These are phyloP conservation scores for Escallonia herrerae DNA, from an alignment of 129 eudicot genomes.

Conservation along the genomic window DNA sequence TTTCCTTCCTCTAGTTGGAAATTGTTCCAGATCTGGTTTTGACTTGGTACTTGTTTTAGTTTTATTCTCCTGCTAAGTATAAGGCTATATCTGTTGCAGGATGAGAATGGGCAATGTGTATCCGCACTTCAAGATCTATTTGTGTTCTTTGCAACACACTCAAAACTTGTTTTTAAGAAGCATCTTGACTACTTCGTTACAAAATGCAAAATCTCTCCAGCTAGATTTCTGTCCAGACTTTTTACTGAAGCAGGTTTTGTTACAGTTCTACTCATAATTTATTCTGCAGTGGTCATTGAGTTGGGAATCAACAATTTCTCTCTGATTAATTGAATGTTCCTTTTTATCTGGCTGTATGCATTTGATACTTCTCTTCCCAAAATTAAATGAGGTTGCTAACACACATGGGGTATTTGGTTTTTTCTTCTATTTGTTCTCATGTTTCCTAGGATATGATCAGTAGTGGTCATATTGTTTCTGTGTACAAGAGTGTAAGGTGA, in stretches of 20 bases:
- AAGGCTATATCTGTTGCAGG: constrained; percentile 34
- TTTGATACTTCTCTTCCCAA: too few relatives aligned
- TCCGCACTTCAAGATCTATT: constrained; percentile 49
- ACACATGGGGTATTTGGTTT: too few relatives aligned
- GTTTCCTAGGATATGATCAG: too few relatives aligned
- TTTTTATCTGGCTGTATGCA: too few relatives aligned
- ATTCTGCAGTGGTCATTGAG: neutral
- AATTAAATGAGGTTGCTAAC: too few relatives aligned
- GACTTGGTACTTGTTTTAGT: neutral
- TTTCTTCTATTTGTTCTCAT: too few relatives aligned
- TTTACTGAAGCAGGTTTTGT: constrained; percentile 58
- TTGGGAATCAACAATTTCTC: too few relatives aligned
- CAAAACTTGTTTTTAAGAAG: constrained; percentile 38
- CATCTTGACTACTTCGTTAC: constrained; percentile 54
- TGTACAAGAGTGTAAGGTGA: too few relatives aligned
- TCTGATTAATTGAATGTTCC: too few relatives aligned
- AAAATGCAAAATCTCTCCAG: constrained; percentile 44
- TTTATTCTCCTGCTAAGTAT: constrained; percentile 4
- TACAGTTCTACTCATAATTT: neutral
- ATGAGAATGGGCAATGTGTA: constrained; percentile 40
- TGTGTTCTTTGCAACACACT: constrained; percentile 58
- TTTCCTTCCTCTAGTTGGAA: neutral
- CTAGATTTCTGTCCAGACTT: constrained; percentile 43
- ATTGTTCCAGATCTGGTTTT: neutral
- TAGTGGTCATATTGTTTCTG: too few relatives aligned